Evolutionary conservation across 768 basidiomycete species (phyloP).

Genomic region (Coprinopsis cinerea): DNA sequence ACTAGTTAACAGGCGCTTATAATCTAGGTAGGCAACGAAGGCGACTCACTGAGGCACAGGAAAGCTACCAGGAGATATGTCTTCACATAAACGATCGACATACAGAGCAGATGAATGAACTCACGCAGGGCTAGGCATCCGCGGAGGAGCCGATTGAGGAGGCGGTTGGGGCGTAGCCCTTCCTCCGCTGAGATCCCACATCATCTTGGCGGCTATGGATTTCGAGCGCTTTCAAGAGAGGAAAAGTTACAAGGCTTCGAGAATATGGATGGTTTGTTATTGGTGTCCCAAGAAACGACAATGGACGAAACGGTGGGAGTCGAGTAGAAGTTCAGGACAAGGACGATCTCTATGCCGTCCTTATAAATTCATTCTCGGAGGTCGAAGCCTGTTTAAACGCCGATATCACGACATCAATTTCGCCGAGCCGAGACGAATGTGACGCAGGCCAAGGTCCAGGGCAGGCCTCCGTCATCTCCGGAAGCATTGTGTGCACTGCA

Average conservation of each 20-base stretch:
- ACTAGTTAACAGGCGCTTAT: background rate
- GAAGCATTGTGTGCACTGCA: too few species aligned
- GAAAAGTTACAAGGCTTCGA: too few species aligned
- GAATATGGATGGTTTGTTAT: too few species aligned
- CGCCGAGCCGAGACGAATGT: background rate
- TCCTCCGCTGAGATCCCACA: slow-evolving; percentile 32
- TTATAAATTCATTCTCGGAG: background rate
- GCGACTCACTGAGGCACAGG: slow-evolving; percentile 24
- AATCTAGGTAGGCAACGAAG: background rate
- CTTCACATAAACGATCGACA: background rate
- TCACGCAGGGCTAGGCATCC: slow-evolving; percentile 24
- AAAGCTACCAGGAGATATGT: slow-evolving; percentile 18
- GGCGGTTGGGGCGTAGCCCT: slow-evolving; percentile 20
- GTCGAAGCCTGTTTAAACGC: background rate
- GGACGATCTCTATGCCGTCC: too few species aligned
- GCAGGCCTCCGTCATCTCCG: too few species aligned
- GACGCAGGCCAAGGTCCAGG: too few species aligned
- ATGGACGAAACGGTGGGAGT: too few species aligned
- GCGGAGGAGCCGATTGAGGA: slow-evolving; percentile 20
- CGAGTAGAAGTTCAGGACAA: too few species aligned
- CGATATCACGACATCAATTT: slow-evolving; percentile 10
- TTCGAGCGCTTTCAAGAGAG: too few species aligned
- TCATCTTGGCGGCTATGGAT: slow-evolving; percentile 35
- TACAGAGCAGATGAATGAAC: slow-evolving; percentile 9
- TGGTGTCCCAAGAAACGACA: too few species aligned